Percentiles rank a stretch among this genome's conserved stretches.
phyloP scores from a whole-genome alignment of 2,329 filamentous ascomycete species.

The Alternaria sp. region DNA sequence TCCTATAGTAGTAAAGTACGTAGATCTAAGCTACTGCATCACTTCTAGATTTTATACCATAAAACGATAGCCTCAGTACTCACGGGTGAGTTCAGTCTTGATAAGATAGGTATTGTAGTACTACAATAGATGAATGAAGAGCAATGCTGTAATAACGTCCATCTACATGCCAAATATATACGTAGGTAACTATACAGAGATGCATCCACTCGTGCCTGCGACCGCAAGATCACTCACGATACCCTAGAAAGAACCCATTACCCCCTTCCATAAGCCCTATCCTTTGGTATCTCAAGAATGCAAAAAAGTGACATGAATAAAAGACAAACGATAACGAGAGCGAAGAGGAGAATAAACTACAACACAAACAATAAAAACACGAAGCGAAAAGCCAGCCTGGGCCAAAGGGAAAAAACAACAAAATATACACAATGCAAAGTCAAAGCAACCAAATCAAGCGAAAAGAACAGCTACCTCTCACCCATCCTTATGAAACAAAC shows the following conservation, averaged over 20 bases:
- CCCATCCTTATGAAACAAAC: constrained; percentile 20
- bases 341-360: neutral
- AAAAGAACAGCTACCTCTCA: neutral
- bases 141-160: no score
- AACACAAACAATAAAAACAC: neutral
- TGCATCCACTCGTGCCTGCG: no score
- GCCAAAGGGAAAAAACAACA: neutral
- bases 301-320: neutral
- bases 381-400: neutral
- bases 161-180: neutral
- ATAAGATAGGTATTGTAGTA: no score
- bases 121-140: no score
- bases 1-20: no score
- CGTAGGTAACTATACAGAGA: no score
- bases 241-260: neutral
- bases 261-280: neutral
- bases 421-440: neutral
- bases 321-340: neutral
- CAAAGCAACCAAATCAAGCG: neutral
- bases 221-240: no score
- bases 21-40: no score
- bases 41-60: no score
- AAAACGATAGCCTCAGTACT: no score
- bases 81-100: no score
- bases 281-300: neutral